Percentiles rank a stretch among this genome's conserved stretches.
These are phyloP conservation scores for Microdochium bolleyi DNA, from an alignment of 2,329 filamentous ascomycete species.

Conservation along the genomic window DNA sequence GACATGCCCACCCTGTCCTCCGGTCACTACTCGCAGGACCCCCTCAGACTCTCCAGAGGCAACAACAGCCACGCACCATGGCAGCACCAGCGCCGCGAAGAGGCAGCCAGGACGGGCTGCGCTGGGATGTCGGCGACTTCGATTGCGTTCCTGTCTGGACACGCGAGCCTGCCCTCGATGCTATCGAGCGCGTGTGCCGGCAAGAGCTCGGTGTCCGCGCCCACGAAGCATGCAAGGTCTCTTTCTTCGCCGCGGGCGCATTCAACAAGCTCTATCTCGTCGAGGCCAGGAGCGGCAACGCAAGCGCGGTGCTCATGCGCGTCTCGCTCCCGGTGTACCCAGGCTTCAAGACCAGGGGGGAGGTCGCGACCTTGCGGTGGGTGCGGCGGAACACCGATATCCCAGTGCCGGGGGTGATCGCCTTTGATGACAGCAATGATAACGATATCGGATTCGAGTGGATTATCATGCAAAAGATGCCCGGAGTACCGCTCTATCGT, in stretches of 20 bases:
- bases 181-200: neutral
- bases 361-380: conserved; percentile 26
- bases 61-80: too few species aligned
- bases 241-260: conserved; percentile 14
- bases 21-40: too few species aligned
- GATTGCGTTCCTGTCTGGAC: too few species aligned
- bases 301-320: conserved; percentile 11
- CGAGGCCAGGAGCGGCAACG: neutral
- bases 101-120: neutral
- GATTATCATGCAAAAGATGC: conserved; percentile 11
- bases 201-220: conserved; percentile 6
- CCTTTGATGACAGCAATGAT: conserved; percentile 17
- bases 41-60: too few species aligned
- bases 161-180: neutral
- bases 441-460: conserved; percentile 29
- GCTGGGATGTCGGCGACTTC: too few species aligned
- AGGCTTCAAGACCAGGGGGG: conserved; percentile 14
- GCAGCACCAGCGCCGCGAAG: too few species aligned
- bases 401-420: conserved; percentile 22
- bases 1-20: too few species aligned
- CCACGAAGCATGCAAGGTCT: conserved; percentile 11
- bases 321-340: conserved; percentile 19
- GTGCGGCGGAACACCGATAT: conserved; percentile 20
- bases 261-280: conserved; percentile 23
- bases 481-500: neutral